phyloP scores from a whole-genome alignment of 2,329 filamentous ascomycete species.

The Orbilia javanica region DNA sequence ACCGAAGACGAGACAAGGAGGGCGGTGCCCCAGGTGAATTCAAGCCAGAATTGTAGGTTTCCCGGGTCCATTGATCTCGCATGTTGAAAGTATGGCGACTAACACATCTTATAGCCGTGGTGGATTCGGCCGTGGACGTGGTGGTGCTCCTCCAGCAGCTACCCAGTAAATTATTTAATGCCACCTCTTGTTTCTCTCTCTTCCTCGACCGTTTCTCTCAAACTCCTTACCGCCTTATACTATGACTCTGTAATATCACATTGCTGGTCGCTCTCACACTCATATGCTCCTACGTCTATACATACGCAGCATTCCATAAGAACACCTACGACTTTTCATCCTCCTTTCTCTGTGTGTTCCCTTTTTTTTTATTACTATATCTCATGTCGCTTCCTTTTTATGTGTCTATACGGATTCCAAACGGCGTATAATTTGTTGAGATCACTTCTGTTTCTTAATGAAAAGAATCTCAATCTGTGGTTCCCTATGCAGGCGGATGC shows the following conservation, averaged over 20 bases:
- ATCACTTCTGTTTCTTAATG: slow-evolving; percentile 55
- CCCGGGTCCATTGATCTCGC: slow-evolving; percentile 41
- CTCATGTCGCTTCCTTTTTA: slow-evolving; percentile 56
- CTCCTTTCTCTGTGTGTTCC: slow-evolving; percentile 40
- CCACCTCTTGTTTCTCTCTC: slow-evolving; percentile 61
- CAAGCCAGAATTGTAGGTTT: slow-evolving; percentile 83
- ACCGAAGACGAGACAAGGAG: slow-evolving; percentile 92
- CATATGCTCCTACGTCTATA: slow-evolving; percentile 19
- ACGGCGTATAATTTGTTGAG: slow-evolving; percentile 58
- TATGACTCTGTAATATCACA: slow-evolving; percentile 55
- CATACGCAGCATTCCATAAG: slow-evolving; percentile 32
- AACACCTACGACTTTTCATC: slow-evolving; percentile 9
- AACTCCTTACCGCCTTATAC: slow-evolving; percentile 50
- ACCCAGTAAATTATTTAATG: slow-evolving; percentile 58
- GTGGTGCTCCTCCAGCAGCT: slow-evolving; percentile 71
- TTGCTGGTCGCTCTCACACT: slow-evolving; percentile 38
- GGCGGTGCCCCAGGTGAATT: slow-evolving; percentile 92
- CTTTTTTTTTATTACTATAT: slow-evolving; percentile 49
- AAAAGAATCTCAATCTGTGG: slow-evolving; percentile 52
- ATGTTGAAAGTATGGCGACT: slow-evolving; percentile 62
- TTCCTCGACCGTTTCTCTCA: slow-evolving; percentile 55
- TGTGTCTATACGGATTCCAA: slow-evolving; percentile 59
- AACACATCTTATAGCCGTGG: slow-evolving; percentile 74
- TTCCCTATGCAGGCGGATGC: slow-evolving; percentile 41
- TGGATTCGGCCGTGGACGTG: slow-evolving; percentile 89